Evolutionary conservation across 1,284 basidiomycete species (phyloP).

Genomic region (Cutaneotrichosporon cutaneum): DNA sequence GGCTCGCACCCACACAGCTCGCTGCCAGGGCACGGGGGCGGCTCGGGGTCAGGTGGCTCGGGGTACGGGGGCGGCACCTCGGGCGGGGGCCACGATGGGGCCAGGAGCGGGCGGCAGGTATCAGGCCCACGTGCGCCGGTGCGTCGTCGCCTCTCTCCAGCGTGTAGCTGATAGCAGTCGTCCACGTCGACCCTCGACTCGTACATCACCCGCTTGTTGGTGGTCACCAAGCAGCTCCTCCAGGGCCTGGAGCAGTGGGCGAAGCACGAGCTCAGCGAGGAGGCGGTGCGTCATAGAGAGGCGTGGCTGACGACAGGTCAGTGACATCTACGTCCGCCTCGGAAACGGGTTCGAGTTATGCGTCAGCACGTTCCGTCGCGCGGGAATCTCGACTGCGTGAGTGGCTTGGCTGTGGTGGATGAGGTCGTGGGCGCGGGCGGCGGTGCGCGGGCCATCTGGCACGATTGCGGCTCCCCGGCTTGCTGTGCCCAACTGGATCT

Average conservation of each 20-base stretch:
- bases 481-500: background rate
- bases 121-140: background rate
- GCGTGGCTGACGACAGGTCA: constrained; percentile 61
- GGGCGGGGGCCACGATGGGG: background rate
- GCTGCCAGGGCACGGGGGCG: background rate
- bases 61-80: background rate
- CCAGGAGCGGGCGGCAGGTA: background rate
- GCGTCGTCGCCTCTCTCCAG: background rate
- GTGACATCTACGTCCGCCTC: constrained; percentile 92
- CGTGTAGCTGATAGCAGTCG: constrained; percentile 20
- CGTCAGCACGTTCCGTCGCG: constrained; percentile 79
- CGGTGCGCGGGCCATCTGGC: too few species aligned
- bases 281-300: constrained; percentile 41
- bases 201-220: constrained; percentile 86
- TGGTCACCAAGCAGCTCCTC: constrained; percentile 91
- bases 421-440: background rate
- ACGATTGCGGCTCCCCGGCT: too few species aligned
- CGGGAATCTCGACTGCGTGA: constrained; percentile 87
- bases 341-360: constrained; percentile 97
- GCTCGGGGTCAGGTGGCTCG: background rate
- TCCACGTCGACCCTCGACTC: constrained; percentile 60
- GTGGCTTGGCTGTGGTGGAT: constrained; percentile 36
- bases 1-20: background rate
- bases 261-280: constrained; percentile 69
- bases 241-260: constrained; percentile 91